phyloP scores from a whole-genome alignment of 192 early-diverging fungal genomes.

The Oehlia diaphana region DNA sequence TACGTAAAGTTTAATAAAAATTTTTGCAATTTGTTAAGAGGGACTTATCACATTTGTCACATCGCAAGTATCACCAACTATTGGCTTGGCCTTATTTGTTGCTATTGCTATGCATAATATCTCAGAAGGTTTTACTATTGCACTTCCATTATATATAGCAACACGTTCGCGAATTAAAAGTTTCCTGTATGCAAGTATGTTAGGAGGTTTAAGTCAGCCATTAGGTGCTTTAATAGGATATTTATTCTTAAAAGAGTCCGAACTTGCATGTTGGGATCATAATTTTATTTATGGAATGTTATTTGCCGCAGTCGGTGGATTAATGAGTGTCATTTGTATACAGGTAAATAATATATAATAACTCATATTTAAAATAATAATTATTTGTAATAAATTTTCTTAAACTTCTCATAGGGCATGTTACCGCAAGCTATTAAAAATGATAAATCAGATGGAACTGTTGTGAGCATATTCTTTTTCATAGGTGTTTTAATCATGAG shows the following conservation, averaged over 20 bases:
- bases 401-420: conserved; percentile 9
- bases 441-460: background rate
- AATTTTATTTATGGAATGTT: conserved; percentile 15
- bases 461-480: conserved; percentile 18
- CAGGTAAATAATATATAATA: background rate
- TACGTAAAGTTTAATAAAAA: too few species aligned
- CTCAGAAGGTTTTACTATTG: conserved; percentile 58
- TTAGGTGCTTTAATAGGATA: conserved; percentile 53
- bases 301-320: conserved; percentile 5
- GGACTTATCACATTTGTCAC: conserved; percentile 58
- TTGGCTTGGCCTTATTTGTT: conserved; percentile 53
- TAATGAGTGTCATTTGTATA: conserved; percentile 23
- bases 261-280: conserved; percentile 9
- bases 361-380: background rate
- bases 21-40: conserved; percentile 37
- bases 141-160: conserved; percentile 54
- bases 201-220: conserved; percentile 57
- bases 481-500: conserved; percentile 19
- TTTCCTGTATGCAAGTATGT: conserved; percentile 44
- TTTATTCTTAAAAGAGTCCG: conserved; percentile 32
- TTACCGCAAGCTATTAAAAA: conserved; percentile 26
- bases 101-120: conserved; percentile 59
- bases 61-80: conserved; percentile 41
- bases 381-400: background rate
- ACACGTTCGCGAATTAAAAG: conserved; percentile 42